Evolutionary conservation across 257 asterid species (phyloP), one percentile per base, ranked within the genome.

Genomic region (Solanum neorickii): DNA sequence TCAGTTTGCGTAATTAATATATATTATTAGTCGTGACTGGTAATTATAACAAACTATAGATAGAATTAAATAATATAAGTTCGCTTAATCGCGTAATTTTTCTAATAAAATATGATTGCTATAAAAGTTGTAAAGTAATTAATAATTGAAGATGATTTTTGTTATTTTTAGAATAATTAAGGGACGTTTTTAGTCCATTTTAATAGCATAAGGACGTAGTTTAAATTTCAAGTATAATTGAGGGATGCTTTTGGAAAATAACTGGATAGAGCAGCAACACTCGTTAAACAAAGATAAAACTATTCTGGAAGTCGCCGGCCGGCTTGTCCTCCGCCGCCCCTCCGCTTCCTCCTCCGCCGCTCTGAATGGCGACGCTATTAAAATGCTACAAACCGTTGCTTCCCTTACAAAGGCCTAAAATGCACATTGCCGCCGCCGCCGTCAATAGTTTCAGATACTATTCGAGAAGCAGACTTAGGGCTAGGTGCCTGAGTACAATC

Each of bases 361-460:
- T 83, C 83, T 56, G 85, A 90, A 89, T 87, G 20, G 23, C 92
- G 87, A 90, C 92, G 84, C 87, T 92, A 11, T 82, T 89, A 25
- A 93, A 87, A 89, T 90, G 89, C 89, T 91, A 89, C 90, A 91
- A 89, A 37, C 98, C 98, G 16, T 80, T 90, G 44, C 84, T 60
- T 59, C 75, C 49, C 59, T 39, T 88, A 83, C 88, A 68, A 83
- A 72, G n/a, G 49, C 52, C 70, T 66, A 47, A 69, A 12, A 59
- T 85, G 12, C 52, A 35, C 56, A 41, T 27, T 23, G 49, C 42
- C 60, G 49, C 88, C 60, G 49, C 88, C 12, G 16, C 39, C 69
- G 39, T 18, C 25, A 27, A 72, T 12, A 15, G 65, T 70, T 37
- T 37, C 52, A 74, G 49, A 3, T 37, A 74, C 52, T 37, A 37